Base-by-base conservation (phyloP, 768 basidiomycete genomes). In the Mycena leptocephala region DNA sequence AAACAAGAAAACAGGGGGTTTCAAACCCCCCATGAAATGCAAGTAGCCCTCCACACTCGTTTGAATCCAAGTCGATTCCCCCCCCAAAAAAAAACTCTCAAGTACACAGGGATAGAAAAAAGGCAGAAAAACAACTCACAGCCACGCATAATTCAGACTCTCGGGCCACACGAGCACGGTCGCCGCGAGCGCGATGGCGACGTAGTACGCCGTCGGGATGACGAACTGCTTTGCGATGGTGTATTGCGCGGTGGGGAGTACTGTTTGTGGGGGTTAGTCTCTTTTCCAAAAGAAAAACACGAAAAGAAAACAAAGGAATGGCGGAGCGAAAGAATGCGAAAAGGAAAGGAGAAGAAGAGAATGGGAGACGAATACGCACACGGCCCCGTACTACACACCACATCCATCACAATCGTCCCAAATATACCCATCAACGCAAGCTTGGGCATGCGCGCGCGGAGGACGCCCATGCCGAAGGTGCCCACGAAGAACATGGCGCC, bases 401-500 rank as follows among this genome's bases (percentile, higher is more conserved):
- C 83, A 77, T 89, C 88, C 51, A 90, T 63, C 8, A 87, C 87
- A 32, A 90, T 89, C 22, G 81, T 85, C 4, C 86, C 88, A 64
- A 89, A 88, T 28, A 89, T 85, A n/a, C 85, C 84, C 26, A 88
- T 62, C 9, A 89, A 77, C 10, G 82, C 72, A 9, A 90, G 82
- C 70, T 85, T 87, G n/a, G 89, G 89, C 5, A 84, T 72, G 61
- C 80, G 84, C 0, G 88, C 88, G 72, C 86, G 82, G 9, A 88
- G 35, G 11, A 81, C 81, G 2, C 85, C 89, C 16, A 90, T 72
- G 28, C 79, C 80, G 67, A 87, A 89, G 1, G 87, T 84, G 11
- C 89, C 88, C 51, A 89, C 78, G 71, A 88, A 89, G 32, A 90
- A 80, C 65, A 89, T 86, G 8, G 79, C 87, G 14, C 88, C 88